Base-by-base conservation (phyloP, 441 rosid species). In the Populus trichocarpa region DNA sequence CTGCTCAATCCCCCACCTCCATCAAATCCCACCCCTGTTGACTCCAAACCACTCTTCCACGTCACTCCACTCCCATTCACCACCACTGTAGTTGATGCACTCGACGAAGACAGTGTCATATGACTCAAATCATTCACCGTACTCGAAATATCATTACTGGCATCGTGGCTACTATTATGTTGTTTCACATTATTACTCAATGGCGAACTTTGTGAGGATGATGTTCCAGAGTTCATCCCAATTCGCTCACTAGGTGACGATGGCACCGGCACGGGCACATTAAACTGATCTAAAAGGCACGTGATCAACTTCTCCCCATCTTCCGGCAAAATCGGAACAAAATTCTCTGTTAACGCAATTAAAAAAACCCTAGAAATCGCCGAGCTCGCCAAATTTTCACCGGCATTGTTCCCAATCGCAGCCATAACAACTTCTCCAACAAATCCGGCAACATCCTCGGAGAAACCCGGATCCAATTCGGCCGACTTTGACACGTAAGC, bases 181-280 rank as follows among this genome's bases (percentile, higher is more conserved):
- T 79, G 80, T 69, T 87, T 93, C 26, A 71, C 85, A 73, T 78
- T 78, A 70, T 78, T 78, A 70, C 84, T 92, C 69, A 79, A 66
- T 3, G 96, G 98, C 25, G 98, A 93, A 77, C 96, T 81, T 81
- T 87, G 93, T 26, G 96, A 83, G 22, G 97, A 92, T 2, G 96
- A 82, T 14, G 90, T 82, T 22, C 82, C 96, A 9, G 92, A 91
- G 77, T 83, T 84, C 7, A 77, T 42, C 20, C 75, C 78, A 73
- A 83, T 82, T 77, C 77, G 89, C 16, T 90, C 91, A 77, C 83
- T 84, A 12, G 91, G 92, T 7, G 97, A 93, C 5, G 81, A 76
- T 26, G 91, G 88, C 74, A 30, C 81, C 69, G 20, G 78, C 22
- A 80, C 83, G 64, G 88, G 84, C 28, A 66, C 63, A 9, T 84